Evolutionary conservation across 1,139 yeast genomes (phyloP).

Genomic region (Taphrina betulina): DNA sequence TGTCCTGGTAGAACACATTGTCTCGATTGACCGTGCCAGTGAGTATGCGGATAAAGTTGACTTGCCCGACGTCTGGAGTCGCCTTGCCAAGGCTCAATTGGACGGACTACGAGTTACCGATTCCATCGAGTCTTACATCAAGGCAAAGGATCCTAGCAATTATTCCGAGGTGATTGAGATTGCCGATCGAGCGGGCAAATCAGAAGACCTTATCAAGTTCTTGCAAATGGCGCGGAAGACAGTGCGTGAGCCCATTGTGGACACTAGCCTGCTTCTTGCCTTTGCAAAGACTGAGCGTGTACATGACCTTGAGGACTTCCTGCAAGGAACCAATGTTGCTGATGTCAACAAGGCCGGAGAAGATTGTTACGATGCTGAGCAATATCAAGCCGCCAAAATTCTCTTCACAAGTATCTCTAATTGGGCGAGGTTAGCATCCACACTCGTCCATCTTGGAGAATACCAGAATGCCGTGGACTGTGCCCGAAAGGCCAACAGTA

Average conservation of each 20-base stretch:
- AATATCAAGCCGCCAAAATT: constrained; percentile 90
- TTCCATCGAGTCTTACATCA: constrained; percentile 70
- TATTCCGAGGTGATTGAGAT: constrained; percentile 90
- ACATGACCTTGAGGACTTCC: constrained; percentile 77
- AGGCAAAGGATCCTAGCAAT: constrained; percentile 87
- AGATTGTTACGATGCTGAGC: constrained; percentile 72
- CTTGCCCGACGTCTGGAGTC: constrained; percentile 85
- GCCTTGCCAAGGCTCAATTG: constrained; percentile 92
- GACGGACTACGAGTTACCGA: constrained; percentile 91
- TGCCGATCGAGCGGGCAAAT: constrained; percentile 93
- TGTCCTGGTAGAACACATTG: constrained; percentile 86
- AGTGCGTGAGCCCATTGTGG: constrained; percentile 86
- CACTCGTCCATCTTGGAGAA: constrained; percentile 85
- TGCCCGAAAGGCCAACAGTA: constrained; percentile 96
- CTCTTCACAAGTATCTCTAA: constrained; percentile 83
- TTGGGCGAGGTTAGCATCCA: constrained; percentile 93
- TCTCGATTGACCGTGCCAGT: constrained; percentile 94
- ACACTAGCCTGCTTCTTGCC: constrained; percentile 84
- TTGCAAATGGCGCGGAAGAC: constrained; percentile 92
- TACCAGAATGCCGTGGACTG: constrained; percentile 97
- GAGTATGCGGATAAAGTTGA: constrained; percentile 89
- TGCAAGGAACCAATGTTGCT: constrained; percentile 87
- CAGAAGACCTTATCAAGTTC: constrained; percentile 84
- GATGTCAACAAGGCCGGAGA: constrained; percentile 92
- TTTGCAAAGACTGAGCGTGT: constrained; percentile 78